These are phyloP conservation scores for Cryptococcus jaspeensis DNA, from an alignment of 1,284 basidiomycete genomes.

Conservation along the genomic window DNA sequence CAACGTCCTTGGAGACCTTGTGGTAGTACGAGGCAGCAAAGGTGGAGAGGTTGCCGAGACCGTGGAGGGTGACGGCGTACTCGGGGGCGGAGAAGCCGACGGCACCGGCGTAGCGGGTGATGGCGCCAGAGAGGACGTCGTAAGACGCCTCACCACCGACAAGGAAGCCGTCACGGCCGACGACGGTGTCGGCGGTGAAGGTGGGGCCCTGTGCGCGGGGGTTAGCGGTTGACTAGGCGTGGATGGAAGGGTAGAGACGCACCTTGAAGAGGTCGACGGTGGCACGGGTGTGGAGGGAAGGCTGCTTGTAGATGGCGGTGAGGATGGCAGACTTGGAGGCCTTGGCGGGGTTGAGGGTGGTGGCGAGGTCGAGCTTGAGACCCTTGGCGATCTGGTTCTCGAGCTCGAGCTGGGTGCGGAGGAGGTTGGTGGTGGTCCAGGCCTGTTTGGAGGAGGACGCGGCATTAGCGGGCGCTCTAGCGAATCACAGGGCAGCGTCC, in stretches of 20 bases:
- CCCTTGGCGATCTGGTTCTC: conserved; percentile 98
- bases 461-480: neutral
- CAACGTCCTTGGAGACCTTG: conserved; percentile 84
- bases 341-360: conserved; percentile 73
- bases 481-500: neutral
- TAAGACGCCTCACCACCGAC: conserved; percentile 94
- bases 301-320: conserved; percentile 92
- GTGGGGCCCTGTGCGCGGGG: conserved; percentile 72
- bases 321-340: conserved; percentile 74
- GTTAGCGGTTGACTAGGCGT: conserved; percentile 6
- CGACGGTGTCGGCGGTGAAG: conserved; percentile 91
- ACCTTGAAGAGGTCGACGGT: conserved; percentile 95
- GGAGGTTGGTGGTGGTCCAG: conserved; percentile 91
- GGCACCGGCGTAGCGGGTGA: conserved; percentile 89
- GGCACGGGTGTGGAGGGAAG: conserved; percentile 89
- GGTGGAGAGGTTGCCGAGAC: conserved; percentile 88
- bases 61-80: conserved; percentile 94
- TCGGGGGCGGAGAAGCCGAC: conserved; percentile 89
- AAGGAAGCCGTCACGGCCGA: conserved; percentile 97
- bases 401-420: conserved; percentile 86
- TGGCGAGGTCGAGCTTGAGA: conserved; percentile 89
- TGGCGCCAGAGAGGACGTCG: conserved; percentile 90
- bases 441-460: conserved; percentile 52
- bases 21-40: conserved; percentile 99
- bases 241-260: conserved; percentile 22